phyloP scores from a whole-genome alignment of 768 basidiomycete genomes.

The Boletus reticuloceps region DNA sequence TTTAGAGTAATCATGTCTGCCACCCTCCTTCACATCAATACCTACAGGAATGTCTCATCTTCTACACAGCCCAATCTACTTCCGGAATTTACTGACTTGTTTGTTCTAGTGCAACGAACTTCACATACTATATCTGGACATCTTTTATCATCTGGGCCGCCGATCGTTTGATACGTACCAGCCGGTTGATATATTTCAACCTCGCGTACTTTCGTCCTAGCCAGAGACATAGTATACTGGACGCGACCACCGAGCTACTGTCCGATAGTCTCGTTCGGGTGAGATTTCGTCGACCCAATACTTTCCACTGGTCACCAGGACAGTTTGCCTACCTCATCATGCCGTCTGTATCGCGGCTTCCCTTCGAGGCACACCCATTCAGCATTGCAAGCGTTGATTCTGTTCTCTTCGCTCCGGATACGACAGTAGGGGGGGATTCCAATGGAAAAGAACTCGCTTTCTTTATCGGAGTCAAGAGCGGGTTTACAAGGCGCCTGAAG shows the following conservation, averaged over 20 bases:
- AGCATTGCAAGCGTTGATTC: conserved; percentile 46
- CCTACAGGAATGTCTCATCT: conserved; percentile 29
- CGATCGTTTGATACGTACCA: conserved; percentile 45
- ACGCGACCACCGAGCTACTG: conserved; percentile 40
- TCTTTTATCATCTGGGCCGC: conserved; percentile 52
- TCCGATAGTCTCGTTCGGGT: conserved; percentile 45
- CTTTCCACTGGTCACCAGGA: conserved; percentile 50
- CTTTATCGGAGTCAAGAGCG: conserved; percentile 52
- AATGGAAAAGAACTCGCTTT: conserved; percentile 45
- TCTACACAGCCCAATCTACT: conserved; percentile 7
- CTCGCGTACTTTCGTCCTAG: conserved; percentile 32
- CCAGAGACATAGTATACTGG: conserved; percentile 20
- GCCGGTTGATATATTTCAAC: conserved; percentile 44
- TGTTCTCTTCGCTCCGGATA: conserved; percentile 8
- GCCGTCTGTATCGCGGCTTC: conserved; percentile 40
- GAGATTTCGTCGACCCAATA: conserved; percentile 39
- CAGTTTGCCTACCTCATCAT: conserved; percentile 52
- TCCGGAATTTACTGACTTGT: not conserved
- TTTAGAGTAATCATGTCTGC: conserved; percentile 30
- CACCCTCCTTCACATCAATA: conserved; percentile 40
- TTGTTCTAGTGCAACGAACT: conserved; percentile 14
- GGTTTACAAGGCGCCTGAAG: conserved; percentile 51
- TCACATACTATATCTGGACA: conserved; percentile 43
- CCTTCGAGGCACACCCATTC: conserved; percentile 57
- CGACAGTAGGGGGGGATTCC: not conserved